Evolutionary conservation across 495 filamentous ascomycete genomes (phyloP).

Genomic region (Penicillium antarcticum): DNA sequence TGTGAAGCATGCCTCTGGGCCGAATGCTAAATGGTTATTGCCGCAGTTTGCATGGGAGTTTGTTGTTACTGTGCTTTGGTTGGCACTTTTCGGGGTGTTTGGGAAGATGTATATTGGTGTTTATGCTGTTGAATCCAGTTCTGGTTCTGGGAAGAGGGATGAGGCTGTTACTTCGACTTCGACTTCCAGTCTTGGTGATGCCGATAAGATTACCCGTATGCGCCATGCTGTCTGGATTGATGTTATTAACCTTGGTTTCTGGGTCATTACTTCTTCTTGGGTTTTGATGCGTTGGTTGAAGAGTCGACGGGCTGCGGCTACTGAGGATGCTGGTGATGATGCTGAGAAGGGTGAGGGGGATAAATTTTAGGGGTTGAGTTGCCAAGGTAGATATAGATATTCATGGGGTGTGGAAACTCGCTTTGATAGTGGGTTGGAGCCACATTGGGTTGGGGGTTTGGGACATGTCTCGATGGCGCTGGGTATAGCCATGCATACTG

Average conservation of each 20-base stretch:
- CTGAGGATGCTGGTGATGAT: constrained; percentile 4
- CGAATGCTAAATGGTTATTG: constrained; percentile 13
- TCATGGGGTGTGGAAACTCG: not conserved
- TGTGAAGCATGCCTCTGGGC: constrained; percentile 28
- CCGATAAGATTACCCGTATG: constrained; percentile 60
- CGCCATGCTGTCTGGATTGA: constrained; percentile 86
- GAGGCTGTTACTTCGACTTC: constrained; percentile 24
- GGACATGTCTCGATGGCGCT: not conserved
- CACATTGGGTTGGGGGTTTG: not conserved
- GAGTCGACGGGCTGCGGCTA: constrained; percentile 9
- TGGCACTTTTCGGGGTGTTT: constrained; percentile 78
- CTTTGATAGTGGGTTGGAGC: not conserved
- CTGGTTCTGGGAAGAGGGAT: constrained; percentile 47
- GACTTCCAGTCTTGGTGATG: constrained; percentile 14
- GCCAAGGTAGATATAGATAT: not conserved
- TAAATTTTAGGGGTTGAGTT: too few relatives aligned
- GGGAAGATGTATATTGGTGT: constrained; percentile 74
- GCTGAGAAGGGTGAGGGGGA: constrained; percentile 13
- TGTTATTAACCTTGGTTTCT: constrained; percentile 67
- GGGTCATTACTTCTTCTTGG: constrained; percentile 56
- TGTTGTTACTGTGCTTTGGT: constrained; percentile 69
- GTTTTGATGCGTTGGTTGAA: constrained; percentile 39
- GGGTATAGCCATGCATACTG: not conserved
- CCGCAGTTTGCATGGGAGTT: constrained; percentile 65
- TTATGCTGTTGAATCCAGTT: constrained; percentile 33